Evolutionary conservation across 1,284 basidiomycete species (phyloP).

Genomic region (Austropuccinia psidii): DNA sequence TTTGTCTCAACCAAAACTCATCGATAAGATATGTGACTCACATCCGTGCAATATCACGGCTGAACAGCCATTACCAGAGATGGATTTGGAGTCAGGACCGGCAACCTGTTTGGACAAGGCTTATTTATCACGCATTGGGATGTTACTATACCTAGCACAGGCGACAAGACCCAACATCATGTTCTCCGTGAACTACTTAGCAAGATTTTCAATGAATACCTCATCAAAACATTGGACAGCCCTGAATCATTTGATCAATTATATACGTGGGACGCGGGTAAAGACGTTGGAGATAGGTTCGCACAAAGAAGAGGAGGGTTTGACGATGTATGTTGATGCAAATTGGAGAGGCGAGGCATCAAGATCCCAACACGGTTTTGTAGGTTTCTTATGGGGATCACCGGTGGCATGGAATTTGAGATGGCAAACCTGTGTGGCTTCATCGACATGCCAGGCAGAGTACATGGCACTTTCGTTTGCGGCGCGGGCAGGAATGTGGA

Average conservation of each 20-base stretch:
- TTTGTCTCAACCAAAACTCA: not conserved
- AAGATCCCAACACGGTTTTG: not conserved
- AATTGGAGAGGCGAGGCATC: slow-evolving; percentile 1
- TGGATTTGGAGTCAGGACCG: not conserved
- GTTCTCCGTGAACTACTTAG: slow-evolving; percentile 2
- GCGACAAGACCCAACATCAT: slow-evolving; percentile 7
- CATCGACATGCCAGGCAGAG: not conserved
- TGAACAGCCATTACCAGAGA: not conserved
- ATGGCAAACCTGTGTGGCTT: not conserved
- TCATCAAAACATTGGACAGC: not conserved
- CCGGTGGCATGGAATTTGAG: not conserved
- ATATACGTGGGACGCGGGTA: not conserved
- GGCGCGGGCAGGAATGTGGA: not conserved
- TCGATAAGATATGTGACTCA: not conserved
- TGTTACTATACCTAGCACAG: not conserved
- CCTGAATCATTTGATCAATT: not conserved
- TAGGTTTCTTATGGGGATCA: not conserved
- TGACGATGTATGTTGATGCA: not conserved
- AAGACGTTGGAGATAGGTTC: not conserved
- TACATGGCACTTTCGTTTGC: slow-evolving; percentile 4
- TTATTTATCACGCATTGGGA: no score
- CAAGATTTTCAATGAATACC: not conserved
- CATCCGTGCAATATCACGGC: not conserved
- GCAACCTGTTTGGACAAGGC: no score
- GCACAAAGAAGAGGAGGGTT: not conserved